These are phyloP conservation scores for Aspergillus indologenus DNA, from an alignment of 495 filamentous ascomycete genomes.

Conservation along the genomic window DNA sequence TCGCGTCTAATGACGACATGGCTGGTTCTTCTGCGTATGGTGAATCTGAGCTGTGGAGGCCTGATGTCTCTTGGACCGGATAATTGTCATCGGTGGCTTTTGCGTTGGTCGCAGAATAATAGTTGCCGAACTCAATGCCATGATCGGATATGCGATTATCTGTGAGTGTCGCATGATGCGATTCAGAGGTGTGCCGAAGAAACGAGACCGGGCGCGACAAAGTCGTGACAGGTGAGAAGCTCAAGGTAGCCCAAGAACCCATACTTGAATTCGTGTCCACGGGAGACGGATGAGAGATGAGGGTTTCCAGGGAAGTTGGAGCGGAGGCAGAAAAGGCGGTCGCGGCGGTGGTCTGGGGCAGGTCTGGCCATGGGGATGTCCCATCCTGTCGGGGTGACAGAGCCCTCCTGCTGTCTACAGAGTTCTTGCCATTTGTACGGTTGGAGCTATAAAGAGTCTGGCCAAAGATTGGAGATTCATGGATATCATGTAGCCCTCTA, in stretches of 20 bases:
- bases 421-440: slow-evolving; percentile 18
- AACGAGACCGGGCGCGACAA: slow-evolving; percentile 38
- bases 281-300: slow-evolving; percentile 21
- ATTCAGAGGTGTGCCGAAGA: slow-evolving; percentile 31
- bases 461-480: slow-evolving; percentile 28
- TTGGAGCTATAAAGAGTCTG: slow-evolving; percentile 19
- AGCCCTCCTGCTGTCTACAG: slow-evolving; percentile 22
- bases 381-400: slow-evolving; percentile 22
- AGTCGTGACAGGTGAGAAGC: slow-evolving; percentile 27
- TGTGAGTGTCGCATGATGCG: slow-evolving; percentile 13
- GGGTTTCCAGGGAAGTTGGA: slow-evolving; percentile 18
- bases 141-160: slow-evolving; percentile 5
- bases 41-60: slow-evolving; percentile 15
- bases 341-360: slow-evolving; percentile 17
- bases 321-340: slow-evolving; percentile 22
- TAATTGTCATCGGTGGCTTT: slow-evolving; percentile 1
- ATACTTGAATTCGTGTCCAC: slow-evolving; percentile 31
- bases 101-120: slow-evolving; percentile 22
- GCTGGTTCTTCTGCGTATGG: slow-evolving; percentile 8
- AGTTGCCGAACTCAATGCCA: slow-evolving; percentile 7
- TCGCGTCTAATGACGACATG: slow-evolving; percentile 3
- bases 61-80: slow-evolving; percentile 8
- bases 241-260: slow-evolving; percentile 30
- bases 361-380: slow-evolving; percentile 25
- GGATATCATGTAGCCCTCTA: slow-evolving; percentile 28